Evolutionary conservation across 1,139 yeast genomes (phyloP).

Genomic region (Debaryomyces fabryi): DNA sequence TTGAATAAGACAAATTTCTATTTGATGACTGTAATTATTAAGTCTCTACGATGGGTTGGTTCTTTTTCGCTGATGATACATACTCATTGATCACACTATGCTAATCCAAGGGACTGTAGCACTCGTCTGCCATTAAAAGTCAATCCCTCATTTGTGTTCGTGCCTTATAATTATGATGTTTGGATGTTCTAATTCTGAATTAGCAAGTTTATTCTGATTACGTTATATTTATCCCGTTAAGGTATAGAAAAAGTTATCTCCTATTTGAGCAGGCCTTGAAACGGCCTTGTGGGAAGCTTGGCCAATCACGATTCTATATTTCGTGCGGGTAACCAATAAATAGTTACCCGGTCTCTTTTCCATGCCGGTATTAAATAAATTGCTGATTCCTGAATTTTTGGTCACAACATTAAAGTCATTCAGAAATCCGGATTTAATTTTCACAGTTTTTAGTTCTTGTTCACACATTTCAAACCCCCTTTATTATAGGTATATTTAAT

Average conservation of each 20-base stretch:
- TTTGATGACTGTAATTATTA: neutral
- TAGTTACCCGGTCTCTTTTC: constrained; percentile 2
- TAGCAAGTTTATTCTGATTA: neutral
- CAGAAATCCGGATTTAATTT: constrained; percentile 10
- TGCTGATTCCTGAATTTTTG: constrained; percentile 6
- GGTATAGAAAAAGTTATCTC: neutral
- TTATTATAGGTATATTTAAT: constrained; percentile 9
- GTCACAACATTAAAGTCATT: constrained; percentile 7
- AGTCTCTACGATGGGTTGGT: neutral
- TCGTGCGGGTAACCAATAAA: neutral
- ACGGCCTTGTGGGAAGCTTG: neutral
- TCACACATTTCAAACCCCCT: constrained; percentile 8
- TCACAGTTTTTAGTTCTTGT: constrained; percentile 5
- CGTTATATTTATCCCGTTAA: neutral
- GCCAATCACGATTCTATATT: neutral
- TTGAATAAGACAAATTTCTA: neutral
- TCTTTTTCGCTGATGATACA: neutral
- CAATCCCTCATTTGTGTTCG: neutral
- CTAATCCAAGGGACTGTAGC: neutral
- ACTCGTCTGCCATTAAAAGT: neutral
- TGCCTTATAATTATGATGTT: neutral
- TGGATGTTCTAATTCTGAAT: neutral
- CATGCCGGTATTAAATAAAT: constrained; percentile 5
- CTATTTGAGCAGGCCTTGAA: constrained; percentile 2
- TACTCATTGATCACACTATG: neutral